Conservation (phyloP, 1,139 yeast genomes). For the Saccharomycopsis phalli region DNA sequence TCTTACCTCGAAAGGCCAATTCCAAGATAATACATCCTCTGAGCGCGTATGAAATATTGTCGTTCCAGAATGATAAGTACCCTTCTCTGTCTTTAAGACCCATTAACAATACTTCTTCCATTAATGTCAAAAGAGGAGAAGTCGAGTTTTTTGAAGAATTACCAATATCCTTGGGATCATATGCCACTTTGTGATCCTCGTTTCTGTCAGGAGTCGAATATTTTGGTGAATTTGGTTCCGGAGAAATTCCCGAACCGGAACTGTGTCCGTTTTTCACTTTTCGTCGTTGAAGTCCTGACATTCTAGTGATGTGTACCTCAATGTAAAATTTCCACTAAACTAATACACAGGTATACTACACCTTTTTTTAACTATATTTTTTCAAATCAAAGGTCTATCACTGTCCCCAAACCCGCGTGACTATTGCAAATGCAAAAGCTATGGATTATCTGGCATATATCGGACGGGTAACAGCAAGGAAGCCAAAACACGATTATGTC, state of each 20-base stretch:
- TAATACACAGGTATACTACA: too few species aligned
- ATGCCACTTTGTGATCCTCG: conserved; percentile 59
- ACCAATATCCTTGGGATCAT: conserved; percentile 57
- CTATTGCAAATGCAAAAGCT: too few species aligned
- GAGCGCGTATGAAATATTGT: conserved; percentile 88
- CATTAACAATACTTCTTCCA: conserved; percentile 91
- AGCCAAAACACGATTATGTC: too few species aligned
- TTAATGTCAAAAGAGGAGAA: conserved; percentile 71
- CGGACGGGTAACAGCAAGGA: too few species aligned
- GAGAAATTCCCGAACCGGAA: conserved; percentile 22
- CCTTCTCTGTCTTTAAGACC: conserved; percentile 96
- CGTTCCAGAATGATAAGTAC: conserved; percentile 95
- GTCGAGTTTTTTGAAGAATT: conserved; percentile 29
- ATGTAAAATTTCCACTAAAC: too few species aligned
- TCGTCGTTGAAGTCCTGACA: conserved; percentile 42
- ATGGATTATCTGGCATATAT: too few species aligned
- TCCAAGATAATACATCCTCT: conserved; percentile 93
- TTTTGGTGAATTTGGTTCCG: conserved; percentile 10
- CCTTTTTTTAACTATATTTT: too few species aligned
- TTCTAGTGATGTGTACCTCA: conserved; percentile 3
- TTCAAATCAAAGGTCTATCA: too few species aligned
- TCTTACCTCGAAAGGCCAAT: conserved; percentile 82
- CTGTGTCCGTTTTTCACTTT: conserved; percentile 33
- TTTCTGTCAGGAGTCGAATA: conserved; percentile 12
- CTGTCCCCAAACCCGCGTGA: too few species aligned